Percentiles rank a stretch among this genome's conserved stretches.
Evolutionary conservation across 2,329 filamentous ascomycete species (phyloP).

Genomic region (Cladobotryum protrusum): DNA sequence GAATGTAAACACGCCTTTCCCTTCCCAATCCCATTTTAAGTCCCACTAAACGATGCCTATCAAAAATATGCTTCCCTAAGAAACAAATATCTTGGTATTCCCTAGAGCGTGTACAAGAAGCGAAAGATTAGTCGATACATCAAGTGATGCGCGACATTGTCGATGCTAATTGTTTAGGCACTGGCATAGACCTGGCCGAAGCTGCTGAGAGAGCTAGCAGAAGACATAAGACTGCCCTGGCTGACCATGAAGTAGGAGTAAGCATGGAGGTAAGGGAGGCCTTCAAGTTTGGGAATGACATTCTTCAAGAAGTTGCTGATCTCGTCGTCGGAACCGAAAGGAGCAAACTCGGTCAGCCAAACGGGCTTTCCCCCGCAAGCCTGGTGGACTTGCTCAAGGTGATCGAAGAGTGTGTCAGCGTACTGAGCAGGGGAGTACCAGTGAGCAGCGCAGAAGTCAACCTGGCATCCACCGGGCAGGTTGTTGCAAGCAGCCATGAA

Average conservation of each 20-base stretch:
- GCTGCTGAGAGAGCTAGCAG: conserved; percentile 33
- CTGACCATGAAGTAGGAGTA: conserved; percentile 54
- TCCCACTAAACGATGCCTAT: conserved; percentile 16
- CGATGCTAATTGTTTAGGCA: conserved; percentile 17
- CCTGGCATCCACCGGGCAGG: conserved; percentile 36
- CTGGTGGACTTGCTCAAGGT: conserved; percentile 42
- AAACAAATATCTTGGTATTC: conserved; percentile 23
- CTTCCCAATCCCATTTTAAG: conserved; percentile 10
- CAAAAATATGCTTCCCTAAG: not conserved
- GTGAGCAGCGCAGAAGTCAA: conserved; percentile 57
- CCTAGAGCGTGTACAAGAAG: conserved; percentile 35
- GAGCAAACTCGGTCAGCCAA: conserved; percentile 61
- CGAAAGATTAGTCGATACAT: conserved; percentile 16
- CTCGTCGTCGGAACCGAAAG: conserved; percentile 38
- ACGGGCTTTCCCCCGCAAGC: conserved; percentile 45
- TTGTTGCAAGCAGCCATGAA: conserved; percentile 47
- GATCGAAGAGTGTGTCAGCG: conserved; percentile 46
- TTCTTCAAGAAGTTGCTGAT: conserved; percentile 43
- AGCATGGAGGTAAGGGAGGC: conserved; percentile 44
- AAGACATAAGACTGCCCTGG: conserved; percentile 36
- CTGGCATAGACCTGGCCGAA: conserved; percentile 47
- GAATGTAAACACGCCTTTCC: conserved; percentile 16
- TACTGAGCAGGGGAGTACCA: conserved; percentile 53
- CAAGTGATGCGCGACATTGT: not conserved
- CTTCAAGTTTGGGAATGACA: conserved; percentile 44